These are phyloP conservation scores for Onygenales sp. DNA, from an alignment of 2,329 filamentous ascomycete species.

Conservation along the genomic window DNA sequence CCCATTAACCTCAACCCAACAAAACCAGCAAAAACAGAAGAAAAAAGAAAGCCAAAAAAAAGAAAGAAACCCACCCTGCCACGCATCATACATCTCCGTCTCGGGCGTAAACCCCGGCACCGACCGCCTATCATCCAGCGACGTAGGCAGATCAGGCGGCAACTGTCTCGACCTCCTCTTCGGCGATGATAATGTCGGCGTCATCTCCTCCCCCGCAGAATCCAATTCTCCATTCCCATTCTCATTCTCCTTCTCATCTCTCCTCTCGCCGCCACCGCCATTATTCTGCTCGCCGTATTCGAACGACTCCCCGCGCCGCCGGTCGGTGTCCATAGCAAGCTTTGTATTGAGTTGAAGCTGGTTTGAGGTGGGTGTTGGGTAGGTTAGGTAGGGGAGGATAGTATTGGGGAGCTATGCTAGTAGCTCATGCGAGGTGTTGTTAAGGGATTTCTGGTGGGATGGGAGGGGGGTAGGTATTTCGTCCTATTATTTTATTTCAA, in stretches of 20 bases:
- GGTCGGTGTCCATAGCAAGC: constrained; percentile 24
- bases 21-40: neutral
- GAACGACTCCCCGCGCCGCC: constrained; percentile 19
- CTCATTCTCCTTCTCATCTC: constrained; percentile 1
- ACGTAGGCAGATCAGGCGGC: constrained; percentile 79
- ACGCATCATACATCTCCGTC: constrained; percentile 97
- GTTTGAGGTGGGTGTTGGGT: neutral
- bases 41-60: neutral
- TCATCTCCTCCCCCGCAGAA: neutral
- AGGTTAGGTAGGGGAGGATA: neutral
- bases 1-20: neutral
- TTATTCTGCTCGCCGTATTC: constrained; percentile 2
- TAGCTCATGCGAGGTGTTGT: too few relatives aligned
- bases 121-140: constrained; percentile 74
- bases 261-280: constrained; percentile 1
- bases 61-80: constrained; percentile 63
- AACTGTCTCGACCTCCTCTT: constrained; percentile 39
- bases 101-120: constrained; percentile 62
- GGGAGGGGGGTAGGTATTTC: too few relatives aligned
- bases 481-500: too few relatives aligned
- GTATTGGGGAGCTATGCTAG: neutral
- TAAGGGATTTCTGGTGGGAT: too few relatives aligned
- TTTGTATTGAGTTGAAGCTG: neutral
- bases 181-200: constrained; percentile 3
- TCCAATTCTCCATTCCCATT: constrained; percentile 2